Percentiles rank a stretch among this genome's conserved stretches.
Evolutionary conservation across 768 basidiomycete genomes (phyloP).

Genomic region (Neoboletus magnificus): DNA sequence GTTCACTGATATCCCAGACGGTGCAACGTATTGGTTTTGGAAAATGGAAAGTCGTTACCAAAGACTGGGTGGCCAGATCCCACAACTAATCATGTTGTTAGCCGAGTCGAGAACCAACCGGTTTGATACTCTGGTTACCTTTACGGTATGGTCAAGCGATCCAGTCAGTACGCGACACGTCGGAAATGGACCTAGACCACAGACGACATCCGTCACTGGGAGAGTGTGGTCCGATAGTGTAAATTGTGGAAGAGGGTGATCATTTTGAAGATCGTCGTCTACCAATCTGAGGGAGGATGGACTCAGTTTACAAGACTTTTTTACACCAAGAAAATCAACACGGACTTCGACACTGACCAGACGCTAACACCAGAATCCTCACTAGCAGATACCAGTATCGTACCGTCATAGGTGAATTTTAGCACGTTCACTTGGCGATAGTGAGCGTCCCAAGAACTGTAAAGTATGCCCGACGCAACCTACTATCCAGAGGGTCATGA

Average conservation of each 20-base stretch:
- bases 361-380: conserved; percentile 88
- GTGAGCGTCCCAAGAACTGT: conserved; percentile 91
- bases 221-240: conserved; percentile 90
- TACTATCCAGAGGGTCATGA: conserved; percentile 36
- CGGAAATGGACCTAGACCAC: conserved; percentile 79
- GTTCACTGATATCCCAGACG: conserved; percentile 80
- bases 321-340: conserved; percentile 17
- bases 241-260: conserved; percentile 73
- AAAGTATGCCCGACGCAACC: conserved; percentile 92
- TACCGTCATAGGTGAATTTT: conserved; percentile 79
- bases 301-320: conserved; percentile 10
- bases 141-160: conserved; percentile 87
- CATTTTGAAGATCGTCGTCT: conserved; percentile 70
- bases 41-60: conserved; percentile 87
- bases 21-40: conserved; percentile 69
- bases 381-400: conserved; percentile 77
- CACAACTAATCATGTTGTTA: conserved; percentile 54
- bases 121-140: conserved; percentile 46
- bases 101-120: conserved; percentile 6
- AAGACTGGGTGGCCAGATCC: conserved; percentile 69
- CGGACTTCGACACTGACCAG: conserved; percentile 86
- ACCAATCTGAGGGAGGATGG: conserved; percentile 52
- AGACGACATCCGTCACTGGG: conserved; percentile 75
- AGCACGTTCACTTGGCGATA: conserved; percentile 86
- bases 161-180: conserved; percentile 74